These are phyloP conservation scores for Cytospora mali DNA, from an alignment of 2,329 filamentous ascomycete species.

Conservation along the genomic window DNA sequence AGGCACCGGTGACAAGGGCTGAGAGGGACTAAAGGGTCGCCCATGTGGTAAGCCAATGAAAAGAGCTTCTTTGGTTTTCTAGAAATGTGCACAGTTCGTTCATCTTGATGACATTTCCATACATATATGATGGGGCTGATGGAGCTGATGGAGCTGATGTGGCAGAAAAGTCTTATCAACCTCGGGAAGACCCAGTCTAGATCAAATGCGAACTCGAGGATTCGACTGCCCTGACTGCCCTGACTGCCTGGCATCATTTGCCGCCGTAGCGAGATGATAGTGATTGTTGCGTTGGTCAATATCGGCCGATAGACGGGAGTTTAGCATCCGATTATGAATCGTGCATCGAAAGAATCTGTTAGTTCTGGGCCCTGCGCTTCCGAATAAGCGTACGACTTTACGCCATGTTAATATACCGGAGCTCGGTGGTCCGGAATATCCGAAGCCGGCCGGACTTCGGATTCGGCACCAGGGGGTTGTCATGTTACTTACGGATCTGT, in stretches of 20 bases:
- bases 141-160: background rate
- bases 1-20: conserved; percentile 13
- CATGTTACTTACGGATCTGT: no score
- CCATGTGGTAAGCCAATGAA: background rate
- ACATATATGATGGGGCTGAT: no score
- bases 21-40: conserved; percentile 13
- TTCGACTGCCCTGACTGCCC: background rate
- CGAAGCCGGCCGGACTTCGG: no score
- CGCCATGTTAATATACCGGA: background rate
- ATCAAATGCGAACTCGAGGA: background rate
- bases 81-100: background rate
- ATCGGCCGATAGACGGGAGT: background rate
- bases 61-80: background rate
- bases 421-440: background rate
- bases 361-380: background rate
- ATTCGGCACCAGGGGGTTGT: no score
- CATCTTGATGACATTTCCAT: background rate
- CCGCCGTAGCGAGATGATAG: background rate
- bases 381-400: background rate
- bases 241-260: background rate
- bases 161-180: background rate
- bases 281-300: background rate
- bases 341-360: background rate
- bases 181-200: background rate
- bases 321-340: background rate